Evolutionary conservation across 2,329 filamentous ascomycete genomes (phyloP).

Genomic region (Xylaria arbuscula): DNA sequence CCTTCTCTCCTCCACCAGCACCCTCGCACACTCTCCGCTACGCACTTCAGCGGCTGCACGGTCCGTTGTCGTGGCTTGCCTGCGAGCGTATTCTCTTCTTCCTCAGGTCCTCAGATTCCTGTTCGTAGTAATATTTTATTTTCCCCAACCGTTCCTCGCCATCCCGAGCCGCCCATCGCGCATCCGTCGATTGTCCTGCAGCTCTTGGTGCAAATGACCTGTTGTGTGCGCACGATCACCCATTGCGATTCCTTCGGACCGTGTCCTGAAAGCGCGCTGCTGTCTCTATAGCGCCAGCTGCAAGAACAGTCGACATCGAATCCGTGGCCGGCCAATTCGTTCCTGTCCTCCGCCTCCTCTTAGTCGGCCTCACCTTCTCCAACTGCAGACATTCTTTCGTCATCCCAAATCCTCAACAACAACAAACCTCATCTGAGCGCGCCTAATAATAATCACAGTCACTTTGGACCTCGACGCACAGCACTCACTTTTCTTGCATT

Average conservation of each 20-base stretch:
- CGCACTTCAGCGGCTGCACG: conserved; percentile 45
- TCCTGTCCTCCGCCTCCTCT: conserved; percentile 34
- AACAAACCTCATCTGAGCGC: conserved; percentile 9
- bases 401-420: conserved; percentile 34
- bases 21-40: conserved; percentile 38
- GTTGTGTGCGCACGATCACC: conserved; percentile 10
- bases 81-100: conserved; percentile 33
- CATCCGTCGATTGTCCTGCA: conserved; percentile 20
- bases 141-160: conserved; percentile 22
- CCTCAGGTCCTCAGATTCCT: conserved; percentile 41
- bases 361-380: conserved; percentile 44
- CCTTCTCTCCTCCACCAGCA: conserved; percentile 37
- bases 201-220: conserved; percentile 29
- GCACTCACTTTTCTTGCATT: conserved; percentile 40
- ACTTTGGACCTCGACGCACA: conserved; percentile 33
- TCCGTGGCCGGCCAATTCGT: conserved; percentile 30
- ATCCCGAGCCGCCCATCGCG: conserved; percentile 20
- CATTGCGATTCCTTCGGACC: conserved; percentile 26
- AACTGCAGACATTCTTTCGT: conserved; percentile 50
- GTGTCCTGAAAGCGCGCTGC: conserved; percentile 20
- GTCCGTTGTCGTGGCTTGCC: conserved; percentile 44
- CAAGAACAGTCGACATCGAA: conserved; percentile 16
- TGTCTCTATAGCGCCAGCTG: conserved; percentile 11
- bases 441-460: conserved; percentile 31
- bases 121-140: conserved; percentile 39